phyloP scores from a whole-genome alignment of 1,284 basidiomycete species.

The Coriolopsis trogii region DNA sequence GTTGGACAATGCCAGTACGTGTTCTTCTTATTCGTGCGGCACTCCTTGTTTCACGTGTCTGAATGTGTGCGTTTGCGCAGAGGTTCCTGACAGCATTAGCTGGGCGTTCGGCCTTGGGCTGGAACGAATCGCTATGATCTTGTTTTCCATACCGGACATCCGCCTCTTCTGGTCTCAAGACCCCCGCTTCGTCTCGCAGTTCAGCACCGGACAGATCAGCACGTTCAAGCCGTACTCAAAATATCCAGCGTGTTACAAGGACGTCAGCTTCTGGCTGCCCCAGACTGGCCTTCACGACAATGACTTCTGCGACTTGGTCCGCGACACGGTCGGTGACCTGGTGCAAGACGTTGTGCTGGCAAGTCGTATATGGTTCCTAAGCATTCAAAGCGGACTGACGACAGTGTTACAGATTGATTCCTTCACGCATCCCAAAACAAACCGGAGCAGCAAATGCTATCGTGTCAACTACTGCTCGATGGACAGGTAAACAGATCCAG shows the following conservation, averaged over 20 bases:
- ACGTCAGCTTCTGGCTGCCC: conserved; percentile 91
- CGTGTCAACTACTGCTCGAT: conserved; percentile 95
- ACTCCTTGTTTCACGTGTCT: neutral
- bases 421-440: conserved; percentile 91
- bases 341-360: conserved; percentile 91
- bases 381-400: neutral
- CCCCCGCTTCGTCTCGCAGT: conserved; percentile 87
- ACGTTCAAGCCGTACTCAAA: conserved; percentile 89
- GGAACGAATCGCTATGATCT: conserved; percentile 97
- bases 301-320: conserved; percentile 94
- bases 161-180: conserved; percentile 99
- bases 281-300: conserved; percentile 81
- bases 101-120: conserved; percentile 99
- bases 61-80: conserved; percentile 42
- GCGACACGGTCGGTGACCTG: conserved; percentile 90
- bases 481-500: conserved; percentile 69
- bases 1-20: conserved; percentile 82
- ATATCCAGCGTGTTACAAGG: conserved; percentile 89
- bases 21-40: neutral
- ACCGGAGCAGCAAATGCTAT: conserved; percentile 83
- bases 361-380: conserved; percentile 26
- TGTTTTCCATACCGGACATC: conserved; percentile 97
- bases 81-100: conserved; percentile 81
- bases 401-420: conserved; percentile 76
- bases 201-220: conserved; percentile 73